Conservation (phyloP, 176 grass and related monocot species). For the Puccinellia tenuiflora region DNA sequence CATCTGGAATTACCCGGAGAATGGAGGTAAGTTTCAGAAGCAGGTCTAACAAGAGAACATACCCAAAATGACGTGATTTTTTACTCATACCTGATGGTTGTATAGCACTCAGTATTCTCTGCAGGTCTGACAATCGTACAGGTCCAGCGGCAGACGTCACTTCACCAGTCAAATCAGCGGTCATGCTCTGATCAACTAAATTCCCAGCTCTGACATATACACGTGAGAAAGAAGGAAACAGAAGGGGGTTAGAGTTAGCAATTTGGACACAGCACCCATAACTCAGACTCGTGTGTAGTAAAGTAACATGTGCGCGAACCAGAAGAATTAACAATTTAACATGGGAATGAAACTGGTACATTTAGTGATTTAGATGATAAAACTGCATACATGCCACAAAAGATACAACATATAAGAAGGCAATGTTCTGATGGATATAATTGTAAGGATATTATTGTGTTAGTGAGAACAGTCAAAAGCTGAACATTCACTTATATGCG, state of each 20-base stretch:
- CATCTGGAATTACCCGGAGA: conserved; percentile 32
- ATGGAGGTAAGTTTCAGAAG: not conserved
- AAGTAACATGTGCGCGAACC: not conserved
- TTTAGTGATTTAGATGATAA: not conserved
- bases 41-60: not conserved
- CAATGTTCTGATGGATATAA: not conserved
- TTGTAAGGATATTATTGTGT: not conserved
- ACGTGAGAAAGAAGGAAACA: not conserved
- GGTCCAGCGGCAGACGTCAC: conserved; percentile 87
- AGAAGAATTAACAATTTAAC: not conserved
- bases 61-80: not conserved
- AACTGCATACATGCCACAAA: not conserved
- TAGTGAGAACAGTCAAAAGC: not conserved
- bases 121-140: conserved; percentile 76
- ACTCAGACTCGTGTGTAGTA: not conserved
- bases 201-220: conserved; percentile 69
- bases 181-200: conserved; percentile 95
- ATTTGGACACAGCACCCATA: not conserved
- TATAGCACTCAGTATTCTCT: conserved; percentile 94
- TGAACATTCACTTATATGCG: not conserved
- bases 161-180: conserved; percentile 79
- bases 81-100: conserved; percentile 66
- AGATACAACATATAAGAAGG: not conserved
- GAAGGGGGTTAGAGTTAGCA: not conserved
- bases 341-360: not conserved